A percentile compares a stretch with the other conserved stretches of the same genome.
Evolutionary conservation across 257 asterid species (phyloP).

Genomic region (Solanum pimpinellifolium): DNA sequence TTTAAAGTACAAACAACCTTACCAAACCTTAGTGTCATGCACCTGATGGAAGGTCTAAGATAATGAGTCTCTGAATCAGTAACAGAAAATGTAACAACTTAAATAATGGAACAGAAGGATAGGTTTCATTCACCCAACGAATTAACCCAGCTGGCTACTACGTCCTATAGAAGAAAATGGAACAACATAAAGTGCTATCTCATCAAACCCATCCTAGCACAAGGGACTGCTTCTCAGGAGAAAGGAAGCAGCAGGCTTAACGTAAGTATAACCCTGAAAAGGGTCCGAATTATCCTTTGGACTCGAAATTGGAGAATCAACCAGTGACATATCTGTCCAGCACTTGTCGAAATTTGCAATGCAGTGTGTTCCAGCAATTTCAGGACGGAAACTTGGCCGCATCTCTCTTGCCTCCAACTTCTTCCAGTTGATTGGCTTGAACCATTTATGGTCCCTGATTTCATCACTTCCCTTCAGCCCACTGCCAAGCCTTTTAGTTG

Average conservation of each 20-base stretch:
- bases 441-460: slow-evolving; percentile 41
- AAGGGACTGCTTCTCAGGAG: slow-evolving; percentile 22
- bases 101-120: not conserved
- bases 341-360: slow-evolving; percentile 36
- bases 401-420: slow-evolving; percentile 30
- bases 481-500: slow-evolving; percentile 28
- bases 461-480: slow-evolving; percentile 36
- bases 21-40: not conserved
- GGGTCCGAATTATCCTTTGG: slow-evolving; percentile 24
- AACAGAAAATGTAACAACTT: not conserved
- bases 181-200: not conserved
- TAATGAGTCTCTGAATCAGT: not conserved
- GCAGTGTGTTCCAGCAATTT: slow-evolving; percentile 33
- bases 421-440: slow-evolving; percentile 43
- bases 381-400: slow-evolving; percentile 34
- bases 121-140: not conserved
- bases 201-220: slow-evolving; percentile 1
- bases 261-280: slow-evolving; percentile 41
- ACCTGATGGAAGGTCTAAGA: not conserved
- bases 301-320: slow-evolving; percentile 49
- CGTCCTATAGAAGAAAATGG: not conserved
- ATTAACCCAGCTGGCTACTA: not conserved
- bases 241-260: slow-evolving; percentile 38
- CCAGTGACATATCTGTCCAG: slow-evolving; percentile 45
- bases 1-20: not conserved